Percentiles rank a stretch among this genome's conserved stretches.
phyloP scores from a whole-genome alignment of 192 early-diverging fungal genomes.

The Neocallimastix lanati region DNA sequence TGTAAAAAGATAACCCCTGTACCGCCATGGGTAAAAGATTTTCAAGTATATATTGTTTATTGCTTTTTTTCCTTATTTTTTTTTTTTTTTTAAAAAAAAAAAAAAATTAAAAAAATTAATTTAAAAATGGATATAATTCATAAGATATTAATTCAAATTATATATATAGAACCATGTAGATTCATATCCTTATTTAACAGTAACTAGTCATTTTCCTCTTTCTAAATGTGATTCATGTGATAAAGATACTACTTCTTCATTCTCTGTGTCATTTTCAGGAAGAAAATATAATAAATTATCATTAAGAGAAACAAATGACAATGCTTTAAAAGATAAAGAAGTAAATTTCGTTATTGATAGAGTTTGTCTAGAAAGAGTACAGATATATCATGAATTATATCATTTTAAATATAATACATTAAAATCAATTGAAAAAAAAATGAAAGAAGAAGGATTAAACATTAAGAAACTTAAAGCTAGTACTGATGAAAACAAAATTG shows the following conservation, averaged over 20 bases:
- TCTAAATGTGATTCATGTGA: not conserved
- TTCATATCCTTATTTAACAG: not conserved
- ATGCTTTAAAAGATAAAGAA: not conserved
- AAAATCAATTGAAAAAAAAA: not conserved
- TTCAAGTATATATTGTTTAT: not conserved
- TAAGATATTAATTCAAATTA: too few species aligned
- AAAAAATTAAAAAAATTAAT: too few species aligned
- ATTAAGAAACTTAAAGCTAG: not conserved
- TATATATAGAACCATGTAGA: not conserved
- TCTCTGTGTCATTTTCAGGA: not conserved
- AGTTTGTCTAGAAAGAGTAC: not conserved
- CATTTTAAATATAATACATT: not conserved
- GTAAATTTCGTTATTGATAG: not conserved
- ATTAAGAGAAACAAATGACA: not conserved
- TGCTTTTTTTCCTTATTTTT: too few species aligned
- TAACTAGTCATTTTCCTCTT: not conserved
- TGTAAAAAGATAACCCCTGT: not conserved
- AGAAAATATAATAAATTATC: not conserved
- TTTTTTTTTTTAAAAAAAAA: too few species aligned
- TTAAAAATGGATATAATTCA: too few species aligned
- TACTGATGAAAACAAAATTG: not conserved
- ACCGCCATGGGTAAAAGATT: not conserved
- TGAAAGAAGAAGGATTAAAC: not conserved
- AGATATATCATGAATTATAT: not conserved
- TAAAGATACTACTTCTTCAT: not conserved